These are phyloP conservation scores for Laetiporus sulphureus DNA, from an alignment of 1,284 basidiomycete species.

Conservation along the genomic window DNA sequence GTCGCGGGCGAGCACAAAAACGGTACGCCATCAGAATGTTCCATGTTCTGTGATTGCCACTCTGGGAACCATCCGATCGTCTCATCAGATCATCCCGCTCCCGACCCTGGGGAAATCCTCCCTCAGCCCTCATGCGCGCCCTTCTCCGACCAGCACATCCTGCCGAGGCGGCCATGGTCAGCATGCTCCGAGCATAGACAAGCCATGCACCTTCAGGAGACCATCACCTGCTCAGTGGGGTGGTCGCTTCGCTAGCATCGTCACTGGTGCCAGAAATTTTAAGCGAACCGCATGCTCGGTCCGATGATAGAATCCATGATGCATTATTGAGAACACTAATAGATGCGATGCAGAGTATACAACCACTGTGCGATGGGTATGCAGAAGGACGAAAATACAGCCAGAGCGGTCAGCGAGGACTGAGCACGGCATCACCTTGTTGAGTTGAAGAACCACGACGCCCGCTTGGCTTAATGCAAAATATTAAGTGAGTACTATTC, in stretches of 20 bases:
- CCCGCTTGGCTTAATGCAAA: slow-evolving; percentile 60
- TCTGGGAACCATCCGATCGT: slow-evolving; percentile 9
- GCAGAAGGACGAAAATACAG: slow-evolving; percentile 13
- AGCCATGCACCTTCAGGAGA: too few relatives aligned
- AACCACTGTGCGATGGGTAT: slow-evolving; percentile 25
- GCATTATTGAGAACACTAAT: slow-evolving; percentile 22
- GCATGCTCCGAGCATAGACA: background rate
- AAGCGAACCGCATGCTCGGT: slow-evolving; percentile 6
- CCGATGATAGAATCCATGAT: slow-evolving; percentile 22
- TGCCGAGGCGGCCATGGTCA: background rate
- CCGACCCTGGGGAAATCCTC: slow-evolving; percentile 14
- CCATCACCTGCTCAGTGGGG: too few relatives aligned
- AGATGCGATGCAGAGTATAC: slow-evolving; percentile 33
- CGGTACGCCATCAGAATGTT: slow-evolving; percentile 5
- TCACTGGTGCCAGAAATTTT: slow-evolving; percentile 4
- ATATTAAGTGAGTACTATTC: slow-evolving; percentile 8
- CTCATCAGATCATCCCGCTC: slow-evolving; percentile 10
- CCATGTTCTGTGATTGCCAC: slow-evolving; percentile 1
- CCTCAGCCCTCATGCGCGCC: too few relatives aligned
- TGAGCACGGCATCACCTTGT: slow-evolving; percentile 37
- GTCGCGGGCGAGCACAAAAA: too few relatives aligned
- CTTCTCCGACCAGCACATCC: background rate
- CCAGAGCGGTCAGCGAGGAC: slow-evolving; percentile 1
- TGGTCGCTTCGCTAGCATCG: background rate
- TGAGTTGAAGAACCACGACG: slow-evolving; percentile 85